Conservation (phyloP, 495 filamentous ascomycete genomes). For the Rhizodiscina lignyota region DNA sequence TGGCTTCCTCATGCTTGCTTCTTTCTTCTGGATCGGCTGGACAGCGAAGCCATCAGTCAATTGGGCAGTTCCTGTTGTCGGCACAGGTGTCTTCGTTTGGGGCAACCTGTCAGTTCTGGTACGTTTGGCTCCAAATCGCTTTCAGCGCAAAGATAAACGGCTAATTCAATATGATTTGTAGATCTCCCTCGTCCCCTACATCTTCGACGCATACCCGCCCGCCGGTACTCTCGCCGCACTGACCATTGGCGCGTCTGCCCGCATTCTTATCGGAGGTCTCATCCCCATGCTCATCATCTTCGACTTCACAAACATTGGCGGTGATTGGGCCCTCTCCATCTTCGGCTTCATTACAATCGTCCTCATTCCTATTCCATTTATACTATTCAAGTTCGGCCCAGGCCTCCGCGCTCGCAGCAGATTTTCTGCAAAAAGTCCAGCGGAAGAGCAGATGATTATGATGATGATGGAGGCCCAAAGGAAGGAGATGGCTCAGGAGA, state of each 20-base stretch:
- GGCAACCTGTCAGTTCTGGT: conserved; percentile 15
- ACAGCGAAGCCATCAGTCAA: conserved; percentile 12
- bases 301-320: conserved; percentile 11
- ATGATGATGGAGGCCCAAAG: too few species aligned
- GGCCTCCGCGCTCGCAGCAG: conserved; percentile 8
- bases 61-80: conserved; percentile 13
- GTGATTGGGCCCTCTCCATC: conserved; percentile 13
- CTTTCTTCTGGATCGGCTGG: conserved; percentile 18
- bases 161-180: background rate
- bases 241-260: conserved; percentile 10
- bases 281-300: conserved; percentile 4
- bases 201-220: conserved; percentile 26
- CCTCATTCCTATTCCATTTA: conserved; percentile 10
- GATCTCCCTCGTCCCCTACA: conserved; percentile 23
- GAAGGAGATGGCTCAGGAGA: too few species aligned
- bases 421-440: too few species aligned
- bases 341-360: conserved; percentile 18
- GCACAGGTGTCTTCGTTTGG: conserved; percentile 14
- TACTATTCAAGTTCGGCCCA: conserved; percentile 14
- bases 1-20: conserved; percentile 4
- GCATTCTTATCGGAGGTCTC: conserved; percentile 11
- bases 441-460: too few species aligned
- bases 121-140: background rate
- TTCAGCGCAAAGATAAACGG: background rate
- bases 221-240: conserved; percentile 15